phyloP scores from a whole-genome alignment of 371 early-diverging fungal genomes.

The Syncephalastrum racemosum region DNA sequence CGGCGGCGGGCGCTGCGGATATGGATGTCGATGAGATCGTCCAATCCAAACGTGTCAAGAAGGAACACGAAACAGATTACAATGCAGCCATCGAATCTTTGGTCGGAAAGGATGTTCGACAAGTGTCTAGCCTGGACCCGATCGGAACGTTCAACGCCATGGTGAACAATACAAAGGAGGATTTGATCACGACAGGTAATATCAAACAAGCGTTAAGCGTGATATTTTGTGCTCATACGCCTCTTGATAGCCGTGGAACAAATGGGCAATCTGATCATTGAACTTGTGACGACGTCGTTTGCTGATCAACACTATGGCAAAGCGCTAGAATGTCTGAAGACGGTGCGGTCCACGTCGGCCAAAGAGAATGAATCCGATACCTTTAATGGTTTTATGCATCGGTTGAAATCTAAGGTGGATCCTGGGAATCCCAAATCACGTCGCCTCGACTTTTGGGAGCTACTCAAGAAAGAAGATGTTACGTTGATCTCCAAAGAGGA shows the following conservation, averaged over 20 bases:
- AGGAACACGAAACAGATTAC: constrained; percentile 6
- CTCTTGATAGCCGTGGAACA: constrained; percentile 49
- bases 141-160: constrained; percentile 62
- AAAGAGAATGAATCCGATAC: constrained; percentile 36
- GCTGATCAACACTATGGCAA: constrained; percentile 54
- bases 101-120: constrained; percentile 31
- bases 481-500: constrained; percentile 44
- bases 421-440: constrained; percentile 16
- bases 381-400: constrained; percentile 44
- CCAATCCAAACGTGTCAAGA: constrained; percentile 10
- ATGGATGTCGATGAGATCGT: background rate
- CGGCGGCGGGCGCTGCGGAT: constrained; percentile 8
- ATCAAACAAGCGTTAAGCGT: background rate
- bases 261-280: constrained; percentile 51
- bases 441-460: constrained; percentile 39
- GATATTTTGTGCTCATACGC: background rate
- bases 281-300: constrained; percentile 53
- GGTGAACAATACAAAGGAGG: constrained; percentile 40
- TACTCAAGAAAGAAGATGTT: constrained; percentile 24
- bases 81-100: constrained; percentile 9
- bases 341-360: constrained; percentile 42
- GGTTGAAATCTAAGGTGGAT: constrained; percentile 27
- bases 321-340: constrained; percentile 52
- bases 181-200: constrained; percentile 45
- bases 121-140: constrained; percentile 56